A percentile compares a stretch with the other conserved stretches of the same genome.
Evolutionary conservation across 1,139 yeast genomes (phyloP).

Genomic region (Kurtzmaniella natalensis): DNA sequence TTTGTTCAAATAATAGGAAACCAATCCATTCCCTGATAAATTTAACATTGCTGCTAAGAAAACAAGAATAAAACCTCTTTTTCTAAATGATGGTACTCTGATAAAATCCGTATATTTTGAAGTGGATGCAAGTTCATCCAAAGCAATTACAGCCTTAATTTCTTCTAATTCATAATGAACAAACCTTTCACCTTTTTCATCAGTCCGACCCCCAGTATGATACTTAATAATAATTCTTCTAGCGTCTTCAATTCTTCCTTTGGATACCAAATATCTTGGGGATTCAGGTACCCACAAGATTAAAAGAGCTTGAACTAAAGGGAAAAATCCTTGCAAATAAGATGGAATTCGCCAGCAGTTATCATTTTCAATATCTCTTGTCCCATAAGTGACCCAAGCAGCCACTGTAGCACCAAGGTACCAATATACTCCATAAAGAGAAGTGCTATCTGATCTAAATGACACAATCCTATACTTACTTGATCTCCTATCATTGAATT

Average conservation of each 20-base stretch:
- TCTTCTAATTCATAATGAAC: slow-evolving; percentile 45
- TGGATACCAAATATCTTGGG: slow-evolving; percentile 39
- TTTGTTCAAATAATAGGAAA: slow-evolving; percentile 45
- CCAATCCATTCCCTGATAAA: slow-evolving; percentile 49
- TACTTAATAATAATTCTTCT: slow-evolving; percentile 35
- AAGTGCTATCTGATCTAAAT: slow-evolving; percentile 43
- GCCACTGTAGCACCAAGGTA: slow-evolving; percentile 52
- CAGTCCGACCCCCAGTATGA: slow-evolving; percentile 35
- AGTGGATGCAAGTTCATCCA: slow-evolving; percentile 23
- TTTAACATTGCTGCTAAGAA: slow-evolving; percentile 39
- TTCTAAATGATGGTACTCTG: slow-evolving; percentile 34
- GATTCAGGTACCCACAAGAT: slow-evolving; percentile 43
- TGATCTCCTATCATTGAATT: background rate
- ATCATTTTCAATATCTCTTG: slow-evolving; percentile 25
- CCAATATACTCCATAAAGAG: slow-evolving; percentile 47
- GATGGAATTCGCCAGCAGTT: slow-evolving; percentile 46
- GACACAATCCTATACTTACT: slow-evolving; percentile 13
- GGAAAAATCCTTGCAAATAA: slow-evolving; percentile 39
- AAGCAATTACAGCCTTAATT: slow-evolving; percentile 36
- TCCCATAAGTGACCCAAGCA: slow-evolving; percentile 51
- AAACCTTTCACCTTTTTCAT: slow-evolving; percentile 26
- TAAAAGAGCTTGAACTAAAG: slow-evolving; percentile 19
- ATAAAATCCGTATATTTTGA: slow-evolving; percentile 34
- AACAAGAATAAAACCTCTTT: slow-evolving; percentile 35
- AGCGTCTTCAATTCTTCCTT: slow-evolving; percentile 35